These are phyloP conservation scores for Ruellia speciosa DNA, from an alignment of 305 asterid genomes.

Conservation along the genomic window DNA sequence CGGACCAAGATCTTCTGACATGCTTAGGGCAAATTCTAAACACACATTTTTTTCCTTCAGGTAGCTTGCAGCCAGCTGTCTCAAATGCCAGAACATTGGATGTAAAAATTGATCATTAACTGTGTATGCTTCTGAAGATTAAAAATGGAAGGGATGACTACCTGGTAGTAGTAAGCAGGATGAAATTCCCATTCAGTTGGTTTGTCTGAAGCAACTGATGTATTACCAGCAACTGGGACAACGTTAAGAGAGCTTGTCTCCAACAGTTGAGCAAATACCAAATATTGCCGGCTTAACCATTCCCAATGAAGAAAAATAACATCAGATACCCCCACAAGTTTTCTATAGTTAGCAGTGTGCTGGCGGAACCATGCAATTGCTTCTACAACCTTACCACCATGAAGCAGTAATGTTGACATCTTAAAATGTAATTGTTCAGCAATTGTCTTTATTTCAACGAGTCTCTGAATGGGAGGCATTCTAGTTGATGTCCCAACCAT, in stretches of 20 bases:
- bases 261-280: slow-evolving; percentile 82
- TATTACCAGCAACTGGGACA: slow-evolving; percentile 35
- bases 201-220: slow-evolving; percentile 51
- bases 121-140: slow-evolving; percentile 16
- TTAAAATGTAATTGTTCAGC: slow-evolving; percentile 87
- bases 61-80: slow-evolving; percentile 83
- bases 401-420: slow-evolving; percentile 75
- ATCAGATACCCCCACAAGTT: slow-evolving; percentile 66
- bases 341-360: slow-evolving; percentile 60
- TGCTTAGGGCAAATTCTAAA: slow-evolving; percentile 70
- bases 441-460: slow-evolving; percentile 76
- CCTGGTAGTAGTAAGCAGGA: slow-evolving; percentile 91
- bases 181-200: slow-evolving; percentile 77
- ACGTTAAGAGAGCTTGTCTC: slow-evolving; percentile 62
- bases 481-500: slow-evolving; percentile 83
- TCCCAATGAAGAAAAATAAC: slow-evolving; percentile 88
- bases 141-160: slow-evolving; percentile 19
- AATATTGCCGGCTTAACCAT: slow-evolving; percentile 88
- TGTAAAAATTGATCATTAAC: slow-evolving; percentile 14
- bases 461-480: slow-evolving; percentile 78
- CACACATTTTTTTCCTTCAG: slow-evolving; percentile 67
- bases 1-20: slow-evolving; percentile 56
- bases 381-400: slow-evolving; percentile 76
- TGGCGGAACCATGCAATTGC: slow-evolving; percentile 80
- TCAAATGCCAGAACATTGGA: slow-evolving; percentile 16